Evolutionary conservation across 257 asterid genomes (phyloP), one percentile per base, ranked within the genome.

Genomic region (Jaltomata sinuosa): DNA sequence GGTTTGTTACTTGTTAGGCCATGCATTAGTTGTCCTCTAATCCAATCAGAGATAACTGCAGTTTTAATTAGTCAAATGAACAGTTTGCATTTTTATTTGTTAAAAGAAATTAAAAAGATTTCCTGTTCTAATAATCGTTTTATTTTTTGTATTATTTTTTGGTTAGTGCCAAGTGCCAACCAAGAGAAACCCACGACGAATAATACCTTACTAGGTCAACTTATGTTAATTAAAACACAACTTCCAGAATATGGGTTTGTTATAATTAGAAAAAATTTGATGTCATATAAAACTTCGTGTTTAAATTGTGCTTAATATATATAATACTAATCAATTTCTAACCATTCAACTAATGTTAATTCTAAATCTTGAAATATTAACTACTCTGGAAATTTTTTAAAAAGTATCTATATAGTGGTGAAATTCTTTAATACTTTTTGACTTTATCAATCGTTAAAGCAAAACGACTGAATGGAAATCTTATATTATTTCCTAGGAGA

Each of bases 1-100:
- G 83, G 83, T 79, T 79, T 38, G 79, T 69, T 69, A 69, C 52
- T 69, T 69, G 79, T 69, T 38, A 38, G 79, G 79, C 53, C 79
- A 38, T 69, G 79, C 79, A 40, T 36, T 69, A 69, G 79, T 69
- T 69, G 53, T 69, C 53, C 53, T 38, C 79, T 69, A 21, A 69
- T 69, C 79, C 53, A 69, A 69, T 69, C 79, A 69, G 5, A 69
- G 19, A n/a, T 69, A 21, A 36, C 4, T 21, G 19, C 32, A 21
- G 79, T 21, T 69, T 57, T 38, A 69, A 38, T 69, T 69, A 38
- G 79, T 5, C 53, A 69, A 38, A 69, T 1, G 11, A 36, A 38
- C 79, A 38, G 52, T 69, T 22, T 14, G n/a, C n/a, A 29, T 29
- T 29, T 64, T 29, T 27, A n/a, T 1, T n/a, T 57, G 2, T n/a